A percentile compares a stretch with the other conserved stretches of the same genome.
These are phyloP conservation scores for Saccharomycopsis sp. DNA, from an alignment of 805 yeast genomes.

Conservation along the genomic window DNA sequence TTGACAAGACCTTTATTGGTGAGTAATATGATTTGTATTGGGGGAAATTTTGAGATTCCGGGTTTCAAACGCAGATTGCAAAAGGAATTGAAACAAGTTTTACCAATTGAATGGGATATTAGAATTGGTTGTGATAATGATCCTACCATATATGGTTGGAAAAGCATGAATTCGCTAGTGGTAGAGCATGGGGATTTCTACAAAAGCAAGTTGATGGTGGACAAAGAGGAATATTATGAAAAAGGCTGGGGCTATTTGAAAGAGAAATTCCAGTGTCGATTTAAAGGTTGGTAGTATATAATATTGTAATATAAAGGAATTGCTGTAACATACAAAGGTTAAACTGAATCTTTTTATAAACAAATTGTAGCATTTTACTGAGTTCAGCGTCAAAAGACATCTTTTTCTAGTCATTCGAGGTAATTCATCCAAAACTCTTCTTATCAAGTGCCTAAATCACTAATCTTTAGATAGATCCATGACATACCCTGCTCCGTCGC, in stretches of 20 bases:
- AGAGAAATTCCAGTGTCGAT: constrained; percentile 33
- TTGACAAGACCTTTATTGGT: constrained; percentile 62
- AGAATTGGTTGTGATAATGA: constrained; percentile 28
- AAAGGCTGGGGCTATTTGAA: constrained; percentile 60
- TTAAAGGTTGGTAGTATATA: constrained; percentile 14
- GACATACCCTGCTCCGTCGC: no score
- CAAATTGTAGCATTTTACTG: no score
- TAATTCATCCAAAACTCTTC: no score
- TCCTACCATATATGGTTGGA: constrained; percentile 45
- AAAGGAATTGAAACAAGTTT: constrained; percentile 51
- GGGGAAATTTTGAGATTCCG: constrained; percentile 69
- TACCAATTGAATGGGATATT: constrained; percentile 65
- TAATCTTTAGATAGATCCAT: no score
- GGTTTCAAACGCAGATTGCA: constrained; percentile 56
- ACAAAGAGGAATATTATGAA: constrained; percentile 76
- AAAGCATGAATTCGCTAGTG: constrained; percentile 39
- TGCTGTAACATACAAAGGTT: no score
- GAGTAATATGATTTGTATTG: constrained; percentile 70
- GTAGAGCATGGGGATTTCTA: constrained; percentile 26
- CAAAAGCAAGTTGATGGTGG: constrained; percentile 49
- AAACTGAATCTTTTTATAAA: neutral
- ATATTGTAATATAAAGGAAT: no score
- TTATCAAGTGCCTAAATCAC: no score
- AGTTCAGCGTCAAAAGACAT: no score
- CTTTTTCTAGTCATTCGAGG: no score